Evolutionary conservation across 1,139 yeast species (phyloP).

Genomic region (Kurtzmaniella quercitrusa): DNA sequence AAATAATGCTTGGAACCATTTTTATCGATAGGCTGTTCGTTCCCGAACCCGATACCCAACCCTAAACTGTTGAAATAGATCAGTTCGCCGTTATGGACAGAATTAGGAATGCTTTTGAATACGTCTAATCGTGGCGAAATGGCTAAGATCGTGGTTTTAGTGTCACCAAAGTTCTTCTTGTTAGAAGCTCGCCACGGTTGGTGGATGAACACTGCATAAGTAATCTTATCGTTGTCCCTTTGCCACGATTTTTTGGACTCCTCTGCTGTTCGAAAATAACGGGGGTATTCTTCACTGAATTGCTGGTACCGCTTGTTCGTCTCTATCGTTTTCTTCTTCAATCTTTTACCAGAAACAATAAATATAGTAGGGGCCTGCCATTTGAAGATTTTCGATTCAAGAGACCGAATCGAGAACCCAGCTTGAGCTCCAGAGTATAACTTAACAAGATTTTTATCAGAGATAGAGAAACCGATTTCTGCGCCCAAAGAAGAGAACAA

Average conservation of each 20-base stretch:
- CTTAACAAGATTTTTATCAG: conserved; percentile 47
- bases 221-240: conserved; percentile 35
- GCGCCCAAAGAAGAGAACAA: conserved; percentile 33
- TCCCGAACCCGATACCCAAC: conserved; percentile 81
- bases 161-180: conserved; percentile 68
- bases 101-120: conserved; percentile 36
- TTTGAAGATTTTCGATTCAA: conserved; percentile 79
- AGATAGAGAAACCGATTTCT: conserved; percentile 17
- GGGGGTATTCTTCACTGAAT: conserved; percentile 52
- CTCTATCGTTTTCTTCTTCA: conserved; percentile 34
- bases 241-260: conserved; percentile 31
- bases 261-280: conserved; percentile 32
- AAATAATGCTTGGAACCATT: conserved; percentile 31
- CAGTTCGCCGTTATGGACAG: conserved; percentile 31
- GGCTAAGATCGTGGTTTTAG: conserved; percentile 51
- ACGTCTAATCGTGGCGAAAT: conserved; percentile 62
- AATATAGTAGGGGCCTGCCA: conserved; percentile 87
- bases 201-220: conserved; percentile 58
- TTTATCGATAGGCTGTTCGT: conserved; percentile 54
- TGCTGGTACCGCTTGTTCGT: conserved; percentile 46
- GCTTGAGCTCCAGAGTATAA: conserved; percentile 69
- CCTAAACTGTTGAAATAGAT: conserved; percentile 66
- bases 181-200: conserved; percentile 78
- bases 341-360: conserved; percentile 60
- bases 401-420: conserved; percentile 84